A percentile compares a stretch with the other conserved stretches of the same genome.
Conservation (phyloP, 1,139 yeast genomes). For the Magnusiomyces suaveolens region DNA sequence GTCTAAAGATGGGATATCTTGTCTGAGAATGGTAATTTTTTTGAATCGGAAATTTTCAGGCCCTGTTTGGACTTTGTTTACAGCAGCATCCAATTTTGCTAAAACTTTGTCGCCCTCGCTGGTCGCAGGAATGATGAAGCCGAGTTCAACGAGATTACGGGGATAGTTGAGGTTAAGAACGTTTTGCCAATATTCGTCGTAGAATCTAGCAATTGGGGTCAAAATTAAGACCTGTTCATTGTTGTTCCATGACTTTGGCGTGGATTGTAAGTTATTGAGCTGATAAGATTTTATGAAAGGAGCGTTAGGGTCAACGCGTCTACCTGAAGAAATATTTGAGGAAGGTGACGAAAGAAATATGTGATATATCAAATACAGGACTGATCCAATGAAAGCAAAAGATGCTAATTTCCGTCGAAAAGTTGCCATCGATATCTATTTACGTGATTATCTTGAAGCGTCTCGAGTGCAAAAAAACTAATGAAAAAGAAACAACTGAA, state of each 20-base stretch:
- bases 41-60: constrained; percentile 53
- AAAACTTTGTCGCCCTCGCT: constrained; percentile 73
- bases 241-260: constrained; percentile 59
- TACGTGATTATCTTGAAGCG: no score
- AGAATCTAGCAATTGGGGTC: constrained; percentile 82
- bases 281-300: constrained; percentile 61
- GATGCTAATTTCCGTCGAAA: no score
- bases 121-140: constrained; percentile 80
- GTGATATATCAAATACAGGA: background rate
- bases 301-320: background rate
- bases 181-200: constrained; percentile 81
- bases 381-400: background rate
- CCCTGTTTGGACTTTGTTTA: constrained; percentile 56
- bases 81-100: constrained; percentile 57
- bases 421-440: no score
- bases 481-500: no score
- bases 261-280: constrained; percentile 62
- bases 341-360: background rate
- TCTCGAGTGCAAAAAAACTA: no score
- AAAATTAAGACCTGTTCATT: constrained; percentile 73
- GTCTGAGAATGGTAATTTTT: constrained; percentile 78
- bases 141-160: constrained; percentile 72
- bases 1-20: constrained; percentile 69
- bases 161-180: constrained; percentile 68
- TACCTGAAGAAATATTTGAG: background rate